Conservation (phyloP, 2,329 filamentous ascomycete species). For the Fusarium subglutinans region DNA sequence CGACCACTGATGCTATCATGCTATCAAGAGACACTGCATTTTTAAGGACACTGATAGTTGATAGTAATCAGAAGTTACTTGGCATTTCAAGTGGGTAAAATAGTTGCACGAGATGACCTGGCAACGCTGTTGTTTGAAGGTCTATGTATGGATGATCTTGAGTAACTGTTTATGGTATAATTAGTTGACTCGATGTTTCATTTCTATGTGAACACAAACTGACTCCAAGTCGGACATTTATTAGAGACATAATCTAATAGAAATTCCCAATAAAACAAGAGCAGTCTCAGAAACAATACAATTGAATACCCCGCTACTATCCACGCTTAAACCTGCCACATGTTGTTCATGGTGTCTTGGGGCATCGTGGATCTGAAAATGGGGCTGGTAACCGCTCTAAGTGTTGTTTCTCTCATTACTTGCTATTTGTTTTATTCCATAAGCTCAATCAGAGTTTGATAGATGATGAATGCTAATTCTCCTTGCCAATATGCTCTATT, state of each 20-base stretch:
- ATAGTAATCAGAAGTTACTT: neutral
- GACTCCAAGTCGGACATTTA: neutral
- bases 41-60: neutral
- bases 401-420: neutral
- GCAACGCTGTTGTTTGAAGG: neutral
- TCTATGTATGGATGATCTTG: neutral
- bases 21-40: neutral
- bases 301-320: constrained; percentile 2
- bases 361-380: constrained; percentile 19
- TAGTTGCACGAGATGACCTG: neutral
- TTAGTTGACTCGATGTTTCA: neutral
- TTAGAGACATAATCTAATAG: neutral
- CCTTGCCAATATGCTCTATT: neutral
- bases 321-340: constrained; percentile 5
- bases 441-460: neutral
- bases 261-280: neutral
- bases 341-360: constrained; percentile 17
- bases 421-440: neutral
- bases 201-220: neutral
- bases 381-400: neutral
- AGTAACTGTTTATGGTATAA: neutral
- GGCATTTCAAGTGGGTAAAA: neutral
- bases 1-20: neutral
- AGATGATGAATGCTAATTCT: neutral
- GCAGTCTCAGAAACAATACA: neutral